A percentile compares a stretch with the other conserved stretches of the same genome.
These are phyloP conservation scores for Talaromyces thailandensis DNA, from an alignment of 495 filamentous ascomycete genomes.

Conservation along the genomic window DNA sequence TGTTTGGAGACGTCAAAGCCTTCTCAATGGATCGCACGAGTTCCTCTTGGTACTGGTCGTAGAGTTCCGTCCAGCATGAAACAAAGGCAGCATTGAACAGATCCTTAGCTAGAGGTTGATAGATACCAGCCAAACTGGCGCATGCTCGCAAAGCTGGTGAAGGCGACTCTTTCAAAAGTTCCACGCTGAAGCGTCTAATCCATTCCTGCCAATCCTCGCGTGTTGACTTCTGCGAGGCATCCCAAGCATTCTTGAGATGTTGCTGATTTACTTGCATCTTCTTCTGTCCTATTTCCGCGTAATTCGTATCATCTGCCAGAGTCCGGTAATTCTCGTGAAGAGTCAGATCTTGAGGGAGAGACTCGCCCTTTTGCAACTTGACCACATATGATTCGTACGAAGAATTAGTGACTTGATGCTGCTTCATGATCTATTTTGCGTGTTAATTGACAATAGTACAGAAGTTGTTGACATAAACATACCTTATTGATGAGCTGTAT, in stretches of 20 bases:
- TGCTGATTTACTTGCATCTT: constrained; percentile 94
- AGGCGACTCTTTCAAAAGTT: constrained; percentile 89
- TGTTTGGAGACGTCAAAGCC: constrained; percentile 83
- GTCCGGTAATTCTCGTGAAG: constrained; percentile 77
- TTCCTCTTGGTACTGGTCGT: constrained; percentile 91
- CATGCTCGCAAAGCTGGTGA: constrained; percentile 91
- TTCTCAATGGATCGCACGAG: constrained; percentile 91
- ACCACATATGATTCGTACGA: constrained; percentile 87
- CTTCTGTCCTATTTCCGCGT: constrained; percentile 79
- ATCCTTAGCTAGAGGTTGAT: constrained; percentile 83
- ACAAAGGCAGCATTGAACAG: constrained; percentile 98
- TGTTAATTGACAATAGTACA: neutral
- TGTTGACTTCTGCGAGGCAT: constrained; percentile 88
- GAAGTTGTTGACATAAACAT: neutral
- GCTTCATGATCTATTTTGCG: constrained; percentile 28
- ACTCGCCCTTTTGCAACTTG: constrained; percentile 89
- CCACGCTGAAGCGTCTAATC: constrained; percentile 93
- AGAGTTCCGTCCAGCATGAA: constrained; percentile 97
- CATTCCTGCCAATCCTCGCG: constrained; percentile 98
- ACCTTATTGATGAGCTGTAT: constrained; percentile 81
- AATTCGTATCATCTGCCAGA: constrained; percentile 64
- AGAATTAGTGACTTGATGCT: constrained; percentile 64
- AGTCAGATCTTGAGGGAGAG: constrained; percentile 87
- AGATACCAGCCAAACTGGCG: constrained; percentile 80
- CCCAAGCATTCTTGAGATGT: constrained; percentile 96